These are phyloP conservation scores for Yamadazyma phyllophila DNA, from an alignment of 805 yeast species.

Conservation along the genomic window DNA sequence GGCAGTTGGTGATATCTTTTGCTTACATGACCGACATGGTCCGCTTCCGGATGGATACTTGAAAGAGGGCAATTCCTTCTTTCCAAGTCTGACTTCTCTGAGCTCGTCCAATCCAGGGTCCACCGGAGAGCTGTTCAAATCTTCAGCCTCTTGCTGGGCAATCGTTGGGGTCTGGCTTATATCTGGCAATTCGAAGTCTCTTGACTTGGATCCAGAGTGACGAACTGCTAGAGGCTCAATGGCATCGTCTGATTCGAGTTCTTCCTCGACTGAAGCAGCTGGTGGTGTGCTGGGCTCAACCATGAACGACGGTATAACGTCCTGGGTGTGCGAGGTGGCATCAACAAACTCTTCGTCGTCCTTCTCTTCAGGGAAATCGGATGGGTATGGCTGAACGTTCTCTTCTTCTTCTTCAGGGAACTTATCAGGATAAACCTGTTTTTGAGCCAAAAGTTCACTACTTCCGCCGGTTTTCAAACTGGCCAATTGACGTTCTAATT, in stretches of 20 bases:
- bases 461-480: conserved; percentile 27
- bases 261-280: too few relatives aligned
- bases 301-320: background rate
- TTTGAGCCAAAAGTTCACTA: conserved; percentile 6
- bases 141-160: background rate
- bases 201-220: conserved; percentile 10
- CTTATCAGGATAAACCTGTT: background rate
- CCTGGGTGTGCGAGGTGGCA: background rate
- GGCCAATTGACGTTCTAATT: conserved; percentile 38
- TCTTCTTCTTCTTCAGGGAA: conserved; percentile 10
- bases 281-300: conserved; percentile 3
- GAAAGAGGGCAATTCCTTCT: conserved; percentile 7
- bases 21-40: conserved; percentile 74
- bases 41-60: conserved; percentile 62
- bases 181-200: conserved; percentile 12
- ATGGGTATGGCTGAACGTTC: conserved; percentile 1
- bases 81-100: conserved; percentile 5
- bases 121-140: background rate
- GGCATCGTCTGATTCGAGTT: conserved; percentile 14
- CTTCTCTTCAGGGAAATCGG: conserved; percentile 3
- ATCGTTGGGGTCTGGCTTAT: conserved; percentile 10
- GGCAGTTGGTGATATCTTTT: conserved; percentile 43
- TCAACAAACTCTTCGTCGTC: conserved; percentile 1
- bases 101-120: background rate
- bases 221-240: conserved; percentile 22